Conservation (phyloP, 1,284 basidiomycete genomes). For the Boletellus deceptivus region DNA sequence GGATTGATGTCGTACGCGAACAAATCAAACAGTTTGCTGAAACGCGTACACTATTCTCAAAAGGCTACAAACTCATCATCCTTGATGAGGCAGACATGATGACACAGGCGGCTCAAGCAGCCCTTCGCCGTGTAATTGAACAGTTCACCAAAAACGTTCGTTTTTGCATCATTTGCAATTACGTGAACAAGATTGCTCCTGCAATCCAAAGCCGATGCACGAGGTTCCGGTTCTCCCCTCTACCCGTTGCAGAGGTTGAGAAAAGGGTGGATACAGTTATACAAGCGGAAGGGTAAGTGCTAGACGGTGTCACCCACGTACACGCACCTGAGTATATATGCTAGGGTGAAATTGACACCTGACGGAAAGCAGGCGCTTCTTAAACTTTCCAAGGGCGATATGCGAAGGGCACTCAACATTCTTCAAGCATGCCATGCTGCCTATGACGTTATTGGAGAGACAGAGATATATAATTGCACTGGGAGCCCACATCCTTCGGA, state of each 20-base stretch:
- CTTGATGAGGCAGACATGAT: constrained; percentile 99
- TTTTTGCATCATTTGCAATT: constrained; percentile 99
- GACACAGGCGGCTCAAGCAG: constrained; percentile 97
- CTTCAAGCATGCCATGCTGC: constrained; percentile 98
- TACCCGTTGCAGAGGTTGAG: constrained; percentile 86
- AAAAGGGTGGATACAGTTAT: constrained; percentile 80
- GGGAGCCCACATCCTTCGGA: constrained; percentile 95
- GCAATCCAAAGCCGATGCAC: constrained; percentile 99
- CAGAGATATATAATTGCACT: constrained; percentile 95
- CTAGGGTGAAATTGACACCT: constrained; percentile 81
- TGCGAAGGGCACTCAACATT: constrained; percentile 95
- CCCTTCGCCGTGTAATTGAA: constrained; percentile 95
- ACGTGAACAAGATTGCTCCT: constrained; percentile 99
- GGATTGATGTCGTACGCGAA: constrained; percentile 97
- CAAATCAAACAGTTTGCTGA: constrained; percentile 99
- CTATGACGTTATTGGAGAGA: constrained; percentile 85
- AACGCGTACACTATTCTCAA: constrained; percentile 88
- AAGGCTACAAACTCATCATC: constrained; percentile 96
- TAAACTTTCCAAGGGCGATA: constrained; percentile 93
- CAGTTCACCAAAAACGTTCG: constrained; percentile 98
- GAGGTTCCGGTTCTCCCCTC: constrained; percentile 94
- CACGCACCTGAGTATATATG: constrained; percentile 1
- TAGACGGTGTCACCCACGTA: neutral
- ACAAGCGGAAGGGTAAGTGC: constrained; percentile 76
- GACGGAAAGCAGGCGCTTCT: constrained; percentile 90